These are phyloP conservation scores for Microcyclospora pomicola DNA, from an alignment of 2,329 filamentous ascomycete species.

Conservation along the genomic window DNA sequence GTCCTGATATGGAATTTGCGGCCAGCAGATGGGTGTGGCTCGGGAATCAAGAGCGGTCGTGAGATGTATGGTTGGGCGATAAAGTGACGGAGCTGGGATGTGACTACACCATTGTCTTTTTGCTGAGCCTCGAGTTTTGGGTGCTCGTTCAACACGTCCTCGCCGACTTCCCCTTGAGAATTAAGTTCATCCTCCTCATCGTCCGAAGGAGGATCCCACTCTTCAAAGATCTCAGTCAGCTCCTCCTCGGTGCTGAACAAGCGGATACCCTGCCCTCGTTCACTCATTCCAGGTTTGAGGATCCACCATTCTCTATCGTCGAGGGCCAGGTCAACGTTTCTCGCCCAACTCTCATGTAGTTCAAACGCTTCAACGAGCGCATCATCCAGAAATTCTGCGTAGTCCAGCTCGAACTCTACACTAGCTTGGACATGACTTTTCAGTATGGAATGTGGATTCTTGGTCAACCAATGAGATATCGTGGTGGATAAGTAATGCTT, in stretches of 20 bases:
- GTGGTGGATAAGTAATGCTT: slow-evolving; percentile 88
- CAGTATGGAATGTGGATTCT: slow-evolving; percentile 61
- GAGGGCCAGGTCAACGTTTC: slow-evolving; percentile 34
- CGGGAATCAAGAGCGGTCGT: slow-evolving; percentile 57
- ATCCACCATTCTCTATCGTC: slow-evolving; percentile 79
- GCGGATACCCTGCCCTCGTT: slow-evolving; percentile 82
- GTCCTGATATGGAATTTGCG: slow-evolving; percentile 92
- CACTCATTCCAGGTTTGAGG: slow-evolving; percentile 93
- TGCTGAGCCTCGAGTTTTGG: too few relatives aligned
- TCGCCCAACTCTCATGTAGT: slow-evolving; percentile 60
- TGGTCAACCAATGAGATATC: slow-evolving; percentile 70
- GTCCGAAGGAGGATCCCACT: slow-evolving; percentile 68
- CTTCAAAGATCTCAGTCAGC: slow-evolving; percentile 76
- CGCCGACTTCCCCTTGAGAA: slow-evolving; percentile 8
- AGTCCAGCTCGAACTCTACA: slow-evolving; percentile 88
- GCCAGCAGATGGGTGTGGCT: slow-evolving; percentile 34
- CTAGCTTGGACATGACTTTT: slow-evolving; percentile 58
- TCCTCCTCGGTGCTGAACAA: slow-evolving; percentile 77
- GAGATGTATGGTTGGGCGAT: slow-evolving; percentile 91
- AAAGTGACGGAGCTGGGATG: slow-evolving; percentile 89
- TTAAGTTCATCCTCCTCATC: slow-evolving; percentile 35
- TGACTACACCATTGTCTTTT: slow-evolving; percentile 47
- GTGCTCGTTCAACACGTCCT: slow-evolving; percentile 30
- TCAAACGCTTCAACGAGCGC: slow-evolving; percentile 77
- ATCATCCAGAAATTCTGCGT: slow-evolving; percentile 91